A percentile compares a stretch with the other conserved stretches of the same genome.
Evolutionary conservation across 2,329 filamentous ascomycete genomes (phyloP).

Genomic region (Teratosphaeria destructans): DNA sequence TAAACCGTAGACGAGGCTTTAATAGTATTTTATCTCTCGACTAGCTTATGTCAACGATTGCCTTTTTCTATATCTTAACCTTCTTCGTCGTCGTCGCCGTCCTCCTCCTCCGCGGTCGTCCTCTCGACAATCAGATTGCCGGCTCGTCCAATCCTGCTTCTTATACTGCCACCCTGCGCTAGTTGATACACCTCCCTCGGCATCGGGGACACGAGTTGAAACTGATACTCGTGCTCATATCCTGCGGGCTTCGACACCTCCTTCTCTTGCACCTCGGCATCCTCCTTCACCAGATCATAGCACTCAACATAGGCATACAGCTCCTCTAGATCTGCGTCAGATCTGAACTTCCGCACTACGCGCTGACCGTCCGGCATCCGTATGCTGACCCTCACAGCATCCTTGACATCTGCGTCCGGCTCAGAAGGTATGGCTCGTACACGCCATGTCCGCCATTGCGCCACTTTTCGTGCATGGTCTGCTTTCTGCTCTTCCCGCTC

Average conservation of each 20-base stretch:
- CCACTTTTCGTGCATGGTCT: conserved; percentile 42
- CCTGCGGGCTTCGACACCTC: conserved; percentile 46
- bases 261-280: conserved; percentile 24
- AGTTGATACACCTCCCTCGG: conserved; percentile 72
- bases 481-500: conserved; percentile 54
- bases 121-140: conserved; percentile 85
- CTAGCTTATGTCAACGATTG: neutral
- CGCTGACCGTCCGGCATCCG: conserved; percentile 57
- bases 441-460: conserved; percentile 75
- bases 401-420: conserved; percentile 53
- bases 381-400: conserved; percentile 60
- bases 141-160: conserved; percentile 65
- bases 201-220: conserved; percentile 75
- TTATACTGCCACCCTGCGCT: conserved; percentile 54
- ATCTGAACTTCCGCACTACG: conserved; percentile 64
- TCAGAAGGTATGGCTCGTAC: conserved; percentile 57
- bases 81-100: conserved; percentile 36
- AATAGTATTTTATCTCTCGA: neutral
- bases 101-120: conserved; percentile 45
- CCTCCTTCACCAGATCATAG: conserved; percentile 50
- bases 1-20: neutral
- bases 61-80: neutral
- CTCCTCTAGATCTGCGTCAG: conserved; percentile 67
- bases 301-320: conserved; percentile 96
- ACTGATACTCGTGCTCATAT: conserved; percentile 76